Conservation (phyloP, 2,329 filamentous ascomycete genomes). For the Pseudogymnoascus pannorum region DNA sequence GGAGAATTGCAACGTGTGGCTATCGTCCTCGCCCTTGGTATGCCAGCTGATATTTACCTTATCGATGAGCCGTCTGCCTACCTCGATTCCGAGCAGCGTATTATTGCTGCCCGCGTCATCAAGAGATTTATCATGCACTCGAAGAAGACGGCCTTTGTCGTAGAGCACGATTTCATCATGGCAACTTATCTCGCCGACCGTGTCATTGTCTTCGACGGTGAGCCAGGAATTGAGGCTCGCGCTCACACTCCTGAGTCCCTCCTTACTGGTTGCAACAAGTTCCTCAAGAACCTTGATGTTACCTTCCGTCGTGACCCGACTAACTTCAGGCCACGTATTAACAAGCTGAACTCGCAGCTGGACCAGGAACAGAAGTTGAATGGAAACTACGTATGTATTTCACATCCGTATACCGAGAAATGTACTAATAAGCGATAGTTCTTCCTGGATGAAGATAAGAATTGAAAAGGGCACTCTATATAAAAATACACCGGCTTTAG, state of each 20-base stretch:
- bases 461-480: constrained; percentile 55
- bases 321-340: constrained; percentile 95
- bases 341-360: constrained; percentile 91
- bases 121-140: constrained; percentile 99
- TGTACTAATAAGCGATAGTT: constrained; percentile 47
- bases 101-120: constrained; percentile 93
- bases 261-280: constrained; percentile 90
- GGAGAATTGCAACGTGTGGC: constrained; percentile 99
- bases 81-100: constrained; percentile 98
- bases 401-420: constrained; percentile 12
- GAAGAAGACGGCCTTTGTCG: constrained; percentile 98
- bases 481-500: constrained; percentile 29
- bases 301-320: constrained; percentile 97
- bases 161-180: constrained; percentile 99
- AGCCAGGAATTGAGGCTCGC: constrained; percentile 80
- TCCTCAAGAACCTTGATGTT: constrained; percentile 93
- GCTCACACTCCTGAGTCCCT: constrained; percentile 89
- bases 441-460: constrained; percentile 81
- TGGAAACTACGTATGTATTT: constrained; percentile 75
- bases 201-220: constrained; percentile 95
- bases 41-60: constrained; percentile 95
- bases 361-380: constrained; percentile 94
- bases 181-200: constrained; percentile 70
- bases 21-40: constrained; percentile 91
- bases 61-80: constrained; percentile 98